Conservation (phyloP, 179 eudicot species). For the Drosera spatulata region DNA sequence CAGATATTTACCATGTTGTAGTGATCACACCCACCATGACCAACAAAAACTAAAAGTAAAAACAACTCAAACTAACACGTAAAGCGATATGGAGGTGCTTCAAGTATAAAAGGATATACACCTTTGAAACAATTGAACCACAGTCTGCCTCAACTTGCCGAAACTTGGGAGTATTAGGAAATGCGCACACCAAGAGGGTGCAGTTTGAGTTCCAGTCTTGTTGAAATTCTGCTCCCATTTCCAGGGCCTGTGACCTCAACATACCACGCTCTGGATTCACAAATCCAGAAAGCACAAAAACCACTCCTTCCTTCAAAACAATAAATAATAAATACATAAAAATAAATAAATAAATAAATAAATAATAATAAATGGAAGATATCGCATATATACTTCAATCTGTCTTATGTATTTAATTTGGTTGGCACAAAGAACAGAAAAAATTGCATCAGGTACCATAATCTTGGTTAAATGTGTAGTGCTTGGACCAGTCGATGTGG, state of each 20-base stretch:
- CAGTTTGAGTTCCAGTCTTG: slow-evolving; percentile 84
- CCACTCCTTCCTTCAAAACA: slow-evolving; percentile 79
- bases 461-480: slow-evolving; percentile 43
- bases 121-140: slow-evolving; percentile 94
- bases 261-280: slow-evolving; percentile 89
- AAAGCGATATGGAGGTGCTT: too few relatives aligned
- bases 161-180: slow-evolving; percentile 86
- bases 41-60: too few relatives aligned
- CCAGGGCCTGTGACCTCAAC: slow-evolving; percentile 75
- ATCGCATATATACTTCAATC: not conserved
- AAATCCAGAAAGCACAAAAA: slow-evolving; percentile 84
- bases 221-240: slow-evolving; percentile 93
- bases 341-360: too few relatives aligned
- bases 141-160: slow-evolving; percentile 81
- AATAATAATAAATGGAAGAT: too few relatives aligned
- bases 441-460: slow-evolving; percentile 36
- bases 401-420: not conserved
- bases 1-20: too few relatives aligned
- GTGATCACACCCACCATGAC: too few relatives aligned
- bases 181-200: slow-evolving; percentile 95
- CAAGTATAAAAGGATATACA: slow-evolving; percentile 10
- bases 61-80: too few relatives aligned
- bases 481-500: slow-evolving; percentile 24
- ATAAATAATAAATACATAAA: too few relatives aligned
- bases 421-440: not conserved